phyloP scores from a whole-genome alignment of 1,284 basidiomycete genomes.

The Golubevia pallescens region DNA sequence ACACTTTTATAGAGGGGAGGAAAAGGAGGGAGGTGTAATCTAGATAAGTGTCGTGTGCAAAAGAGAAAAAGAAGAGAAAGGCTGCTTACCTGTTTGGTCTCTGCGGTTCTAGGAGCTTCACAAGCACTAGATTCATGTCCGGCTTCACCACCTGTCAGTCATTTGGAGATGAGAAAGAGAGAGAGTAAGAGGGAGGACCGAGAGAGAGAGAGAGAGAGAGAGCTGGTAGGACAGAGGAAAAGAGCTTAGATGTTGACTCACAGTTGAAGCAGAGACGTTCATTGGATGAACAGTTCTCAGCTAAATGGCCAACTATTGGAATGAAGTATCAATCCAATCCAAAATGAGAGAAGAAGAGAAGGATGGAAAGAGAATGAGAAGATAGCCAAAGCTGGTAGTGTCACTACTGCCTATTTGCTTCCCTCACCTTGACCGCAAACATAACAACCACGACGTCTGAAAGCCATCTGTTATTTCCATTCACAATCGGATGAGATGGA shows the following conservation, averaged over 20 bases:
- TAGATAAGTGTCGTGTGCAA: neutral
- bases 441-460: constrained; percentile 24
- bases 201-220: too few species aligned
- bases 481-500: too few species aligned
- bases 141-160: constrained; percentile 10
- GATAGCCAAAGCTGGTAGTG: neutral
- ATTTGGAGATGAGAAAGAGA: too few species aligned
- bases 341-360: neutral
- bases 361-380: neutral
- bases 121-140: constrained; percentile 33
- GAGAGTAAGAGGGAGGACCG: too few species aligned
- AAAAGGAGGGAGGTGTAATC: neutral
- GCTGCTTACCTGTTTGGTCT: constrained; percentile 21
- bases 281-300: constrained; percentile 31
- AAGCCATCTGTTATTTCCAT: constrained; percentile 9
- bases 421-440: constrained; percentile 31
- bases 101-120: constrained; percentile 22
- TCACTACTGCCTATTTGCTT: neutral
- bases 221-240: too few species aligned
- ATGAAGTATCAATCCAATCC: too few species aligned
- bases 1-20: constrained; percentile 10
- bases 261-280: constrained; percentile 44
- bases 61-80: neutral
- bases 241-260: too few species aligned
- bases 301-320: constrained; percentile 40